Conservation (phyloP, 169 alveolate genomes). For the Plasmodium vivax region DNA sequence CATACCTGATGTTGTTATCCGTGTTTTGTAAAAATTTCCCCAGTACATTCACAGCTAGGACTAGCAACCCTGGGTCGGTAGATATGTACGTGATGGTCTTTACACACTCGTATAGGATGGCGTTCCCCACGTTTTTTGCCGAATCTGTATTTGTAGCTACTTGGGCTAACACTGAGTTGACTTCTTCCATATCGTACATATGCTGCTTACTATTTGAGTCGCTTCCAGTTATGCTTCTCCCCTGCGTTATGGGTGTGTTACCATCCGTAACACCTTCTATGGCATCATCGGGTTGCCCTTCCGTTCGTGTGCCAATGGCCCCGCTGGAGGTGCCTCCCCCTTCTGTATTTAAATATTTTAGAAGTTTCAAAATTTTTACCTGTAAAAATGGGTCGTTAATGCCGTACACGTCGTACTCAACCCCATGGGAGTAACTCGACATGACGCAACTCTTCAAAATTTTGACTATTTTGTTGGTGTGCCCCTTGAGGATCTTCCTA, state of each 20-base stretch:
- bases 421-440: conserved; percentile 74
- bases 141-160: conserved; percentile 96
- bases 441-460: conserved; percentile 75
- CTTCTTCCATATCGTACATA: conserved; percentile 91
- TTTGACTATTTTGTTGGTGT: conserved; percentile 75
- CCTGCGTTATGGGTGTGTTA: background rate
- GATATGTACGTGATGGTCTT: conserved; percentile 95
- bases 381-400: conserved; percentile 83
- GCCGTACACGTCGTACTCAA: conserved; percentile 79
- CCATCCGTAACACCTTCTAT: background rate
- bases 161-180: conserved; percentile 92
- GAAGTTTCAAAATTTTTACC: conserved; percentile 78
- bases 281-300: conserved; percentile 53
- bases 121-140: conserved; percentile 96
- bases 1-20: conserved; percentile 93
- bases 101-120: conserved; percentile 98
- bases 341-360: conserved; percentile 75
- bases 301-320: background rate
- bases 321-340: background rate
- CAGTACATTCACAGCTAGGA: conserved; percentile 94
- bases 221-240: background rate
- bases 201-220: background rate
- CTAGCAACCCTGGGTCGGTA: conserved; percentile 88
- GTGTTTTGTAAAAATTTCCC: conserved; percentile 94
- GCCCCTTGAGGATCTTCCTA: conserved; percentile 72